A percentile compares a stretch with the other conserved stretches of the same genome.
These are phyloP conservation scores for Sporothrix humicola DNA, from an alignment of 2,329 filamentous ascomycete species.

Conservation along the genomic window DNA sequence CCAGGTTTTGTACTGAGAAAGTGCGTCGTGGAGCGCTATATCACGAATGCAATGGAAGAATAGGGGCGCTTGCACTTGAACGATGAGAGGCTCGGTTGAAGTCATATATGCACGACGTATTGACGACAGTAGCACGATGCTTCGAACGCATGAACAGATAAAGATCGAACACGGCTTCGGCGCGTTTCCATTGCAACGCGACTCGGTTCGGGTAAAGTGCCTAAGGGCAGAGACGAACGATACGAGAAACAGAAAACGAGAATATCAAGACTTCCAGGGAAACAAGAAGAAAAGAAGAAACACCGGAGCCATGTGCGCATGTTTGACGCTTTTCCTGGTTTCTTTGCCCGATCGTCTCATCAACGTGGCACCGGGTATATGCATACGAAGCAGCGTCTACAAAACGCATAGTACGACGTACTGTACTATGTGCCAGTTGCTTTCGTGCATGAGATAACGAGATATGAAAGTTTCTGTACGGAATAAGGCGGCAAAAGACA, in stretches of 20 bases:
- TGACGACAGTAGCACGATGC: not conserved
- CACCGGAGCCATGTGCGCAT: not conserved
- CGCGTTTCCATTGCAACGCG: constrained; percentile 6
- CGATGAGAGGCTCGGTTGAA: constrained; percentile 22
- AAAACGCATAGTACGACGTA: too few relatives aligned
- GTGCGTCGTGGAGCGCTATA: not conserved
- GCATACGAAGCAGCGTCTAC: not conserved
- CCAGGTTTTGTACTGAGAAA: not conserved
- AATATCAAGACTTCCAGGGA: constrained; percentile 5
- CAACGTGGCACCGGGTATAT: constrained; percentile 20
- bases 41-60: not conserved
- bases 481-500: constrained; percentile 1
- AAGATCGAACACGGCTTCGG: constrained; percentile 17
- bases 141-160: constrained; percentile 5
- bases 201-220: constrained; percentile 27
- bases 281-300: not conserved
- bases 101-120: not conserved
- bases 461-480: too few relatives aligned
- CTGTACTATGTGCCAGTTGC: too few relatives aligned
- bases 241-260: constrained; percentile 8
- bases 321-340: not conserved
- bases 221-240: constrained; percentile 3
- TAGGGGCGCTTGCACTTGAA: constrained; percentile 8
- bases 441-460: not conserved
- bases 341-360: not conserved